A percentile compares a stretch with the other conserved stretches of the same genome.
These are phyloP conservation scores for Fusarium bulbicola DNA, from an alignment of 2,329 filamentous ascomycete species.

Conservation along the genomic window DNA sequence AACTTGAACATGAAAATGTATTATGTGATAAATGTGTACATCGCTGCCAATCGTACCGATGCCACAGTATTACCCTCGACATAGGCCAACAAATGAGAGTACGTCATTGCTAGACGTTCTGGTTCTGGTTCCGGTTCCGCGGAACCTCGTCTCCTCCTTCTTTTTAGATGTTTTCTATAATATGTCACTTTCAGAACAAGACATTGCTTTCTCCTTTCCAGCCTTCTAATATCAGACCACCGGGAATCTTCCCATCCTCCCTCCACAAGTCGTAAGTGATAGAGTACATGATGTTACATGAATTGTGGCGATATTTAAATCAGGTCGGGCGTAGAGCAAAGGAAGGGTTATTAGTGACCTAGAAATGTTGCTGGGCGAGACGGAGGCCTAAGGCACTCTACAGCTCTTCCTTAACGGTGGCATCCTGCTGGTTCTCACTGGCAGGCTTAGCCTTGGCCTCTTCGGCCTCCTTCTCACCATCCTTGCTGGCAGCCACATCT, in stretches of 20 bases:
- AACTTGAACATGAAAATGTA: constrained; percentile 35
- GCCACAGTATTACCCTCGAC: constrained; percentile 24
- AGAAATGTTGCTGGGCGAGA: not conserved
- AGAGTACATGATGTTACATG: constrained; percentile 43
- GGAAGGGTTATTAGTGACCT: not conserved
- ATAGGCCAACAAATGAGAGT: constrained; percentile 40
- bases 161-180: constrained; percentile 28
- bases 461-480: constrained; percentile 67
- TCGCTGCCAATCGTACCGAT: constrained; percentile 21
- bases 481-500: constrained; percentile 59
- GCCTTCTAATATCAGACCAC: constrained; percentile 13
- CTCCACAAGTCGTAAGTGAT: constrained; percentile 41
- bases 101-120: constrained; percentile 30
- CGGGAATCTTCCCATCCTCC: constrained; percentile 23
- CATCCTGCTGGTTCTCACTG: constrained; percentile 70
- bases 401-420: constrained; percentile 55
- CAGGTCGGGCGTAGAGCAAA: not conserved
- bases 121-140: constrained; percentile 29
- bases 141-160: constrained; percentile 16
- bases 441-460: constrained; percentile 67
- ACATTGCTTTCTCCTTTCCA: constrained; percentile 2
- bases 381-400: constrained; percentile 30
- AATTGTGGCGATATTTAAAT: not conserved
- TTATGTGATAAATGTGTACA: constrained; percentile 33
- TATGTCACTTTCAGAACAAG: constrained; percentile 8